Base-by-base conservation (phyloP, 352 stramenopile genomes). In the Albugo candida region DNA sequence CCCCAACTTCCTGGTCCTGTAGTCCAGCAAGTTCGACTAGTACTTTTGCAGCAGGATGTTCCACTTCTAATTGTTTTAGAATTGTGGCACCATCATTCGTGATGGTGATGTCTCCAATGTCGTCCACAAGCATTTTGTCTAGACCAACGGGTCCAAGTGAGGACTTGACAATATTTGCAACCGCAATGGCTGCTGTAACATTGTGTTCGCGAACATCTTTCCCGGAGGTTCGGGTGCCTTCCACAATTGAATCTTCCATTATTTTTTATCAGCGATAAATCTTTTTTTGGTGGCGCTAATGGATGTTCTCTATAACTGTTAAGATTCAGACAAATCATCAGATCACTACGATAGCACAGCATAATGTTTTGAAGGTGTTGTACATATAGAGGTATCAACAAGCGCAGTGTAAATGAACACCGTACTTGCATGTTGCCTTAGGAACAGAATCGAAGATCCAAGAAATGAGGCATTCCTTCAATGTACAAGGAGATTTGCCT, bases 51-150 rank as follows among this genome's bases (percentile, higher is more conserved):
- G 95, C 96, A 20, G 96, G 96, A 66, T 99, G 96, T 58, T 99
- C 95, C 11, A 99, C 95, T 54, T 99, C 93, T 31, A 99, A 70
- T 58, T 97, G 93, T 73, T 98, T 96, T 43, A 99, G 71, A 63
- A 99, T 99, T 35, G 96, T 99, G n/a, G 96, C 96, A 44, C 96
- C 96, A 59, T 99, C 96, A 70, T 99, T 99, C 14, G 96, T 99
- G 63, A 99, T 99, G 14, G 94, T 98, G 45, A 99, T 95, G 70
- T 99, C 96, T 50, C 96, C 96, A 56, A 98, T 97, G 65, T 94
- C 80, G 63, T 95, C 82, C 43, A 95, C 95, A 14, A 99, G 81
- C 91, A 97, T 97, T 79, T 99, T 99, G 71, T 99, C 95, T 27
- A 99, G 83, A 19, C 95, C 95, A 16, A 99, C 93, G 20, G 96